Percentiles rank a stretch among this genome's conserved stretches.
These are phyloP conservation scores for Amauroascus niger DNA, from an alignment of 2,329 filamentous ascomycete species.

Conservation along the genomic window DNA sequence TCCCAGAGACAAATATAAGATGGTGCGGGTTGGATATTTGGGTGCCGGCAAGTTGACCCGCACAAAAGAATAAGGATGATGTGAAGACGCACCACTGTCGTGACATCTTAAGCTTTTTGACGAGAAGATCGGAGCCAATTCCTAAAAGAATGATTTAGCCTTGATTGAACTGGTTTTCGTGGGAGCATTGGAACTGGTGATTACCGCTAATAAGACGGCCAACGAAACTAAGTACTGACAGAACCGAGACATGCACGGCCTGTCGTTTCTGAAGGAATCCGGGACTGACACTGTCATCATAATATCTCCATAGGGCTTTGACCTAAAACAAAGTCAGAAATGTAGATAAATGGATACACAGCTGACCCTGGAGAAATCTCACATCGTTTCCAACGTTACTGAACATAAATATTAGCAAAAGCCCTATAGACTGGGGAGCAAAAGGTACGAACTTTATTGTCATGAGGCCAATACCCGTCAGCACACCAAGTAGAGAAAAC, in stretches of 20 bases:
- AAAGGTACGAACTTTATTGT: constrained; percentile 77
- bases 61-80: constrained; percentile 65
- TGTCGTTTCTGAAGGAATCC: constrained; percentile 72
- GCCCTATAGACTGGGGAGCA: background rate
- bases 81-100: constrained; percentile 85
- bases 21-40: constrained; percentile 65
- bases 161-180: constrained; percentile 10
- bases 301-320: constrained; percentile 79
- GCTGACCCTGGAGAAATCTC: constrained; percentile 19
- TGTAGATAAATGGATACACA: background rate
- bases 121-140: constrained; percentile 81
- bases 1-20: constrained; percentile 66
- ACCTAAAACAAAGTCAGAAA: constrained; percentile 30
- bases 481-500: constrained; percentile 76
- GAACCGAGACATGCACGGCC: constrained; percentile 82
- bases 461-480: constrained; percentile 92
- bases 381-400: constrained; percentile 92
- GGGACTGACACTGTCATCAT: constrained; percentile 60
- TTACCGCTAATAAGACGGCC: constrained; percentile 71
- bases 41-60: constrained; percentile 68
- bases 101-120: constrained; percentile 68
- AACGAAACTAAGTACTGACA: constrained; percentile 79
- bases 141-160: constrained; percentile 40
- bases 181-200: constrained; percentile 17
- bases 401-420: constrained; percentile 25